Base-by-base conservation (phyloP, 2,329 filamentous ascomycete species). In the Colletotrichum sojae region DNA sequence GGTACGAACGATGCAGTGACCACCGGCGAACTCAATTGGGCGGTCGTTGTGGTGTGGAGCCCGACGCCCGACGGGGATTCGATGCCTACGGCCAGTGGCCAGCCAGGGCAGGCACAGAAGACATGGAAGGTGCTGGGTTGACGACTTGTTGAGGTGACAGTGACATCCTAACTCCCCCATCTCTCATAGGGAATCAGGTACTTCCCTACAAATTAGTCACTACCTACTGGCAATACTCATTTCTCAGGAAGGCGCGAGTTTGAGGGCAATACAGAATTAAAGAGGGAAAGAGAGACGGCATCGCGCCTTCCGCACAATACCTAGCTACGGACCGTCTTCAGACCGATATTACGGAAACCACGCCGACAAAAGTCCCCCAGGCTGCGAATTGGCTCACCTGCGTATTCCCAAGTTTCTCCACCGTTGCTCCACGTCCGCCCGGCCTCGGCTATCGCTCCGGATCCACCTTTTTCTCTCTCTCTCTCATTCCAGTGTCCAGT, bases 321-420 rank as follows among this genome's bases (percentile, higher is more conserved):
- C 13, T 15, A 15, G 39, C 5, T 40, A 13, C 20, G 67, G 62
- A 56, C 55, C 51, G 59, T 45, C 54, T 36, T 67, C 36, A 43
- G 22, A n/a, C 66, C 66, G 66, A 66, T 67, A 45, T 56, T 67
- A 67, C 46, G 12, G 12, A 20, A 20, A 18, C 12, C 12, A 25
- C 55, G 43, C 51, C 59, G 51, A 69, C 67, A 69, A 67, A 66
- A 69, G 67, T 67, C 4, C 67, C 40, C 36, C 31, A 36, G 16
- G 25, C 49, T 9, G 12, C 20, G 22, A n/a, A 27, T 57, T 27
- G 36, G 18, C 16, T 40, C 15, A 36, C 6, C 31, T 10, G 9
- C 27, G 8, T 31, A 31, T 25, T 25, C 22, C 6, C 27, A 2
- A 31, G 27, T 31, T 2, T 36, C 31, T 36, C 31, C 31, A 36